Conservation (phyloP, 345 rosid genomes). For the Populus ilicifolia region DNA sequence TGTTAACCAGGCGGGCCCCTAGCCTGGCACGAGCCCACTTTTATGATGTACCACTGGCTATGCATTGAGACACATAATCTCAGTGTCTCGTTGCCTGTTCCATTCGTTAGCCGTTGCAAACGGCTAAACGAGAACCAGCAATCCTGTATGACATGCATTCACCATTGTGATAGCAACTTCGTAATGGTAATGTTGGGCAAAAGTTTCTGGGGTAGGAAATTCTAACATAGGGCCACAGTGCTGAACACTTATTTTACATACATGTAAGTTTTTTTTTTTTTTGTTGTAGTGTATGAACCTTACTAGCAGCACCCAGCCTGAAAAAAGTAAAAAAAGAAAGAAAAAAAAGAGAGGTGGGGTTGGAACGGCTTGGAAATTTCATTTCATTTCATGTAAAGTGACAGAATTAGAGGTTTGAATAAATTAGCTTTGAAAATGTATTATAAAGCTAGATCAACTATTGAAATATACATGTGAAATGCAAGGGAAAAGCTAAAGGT, state of each 20-base stretch:
- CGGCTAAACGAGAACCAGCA: no score
- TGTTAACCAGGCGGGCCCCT: no score
- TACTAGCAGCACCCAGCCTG: background rate
- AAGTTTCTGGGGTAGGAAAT: background rate
- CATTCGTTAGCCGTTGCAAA: no score
- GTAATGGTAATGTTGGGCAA: background rate
- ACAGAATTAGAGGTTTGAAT: background rate
- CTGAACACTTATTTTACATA: background rate
- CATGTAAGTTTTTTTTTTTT: background rate
- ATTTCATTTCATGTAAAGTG: background rate
- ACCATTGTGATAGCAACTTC: background rate
- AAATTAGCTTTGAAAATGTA: background rate
- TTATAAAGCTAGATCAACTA: background rate
- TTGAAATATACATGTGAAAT: background rate
- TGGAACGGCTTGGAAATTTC: background rate
- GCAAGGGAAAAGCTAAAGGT: conserved; percentile 20
- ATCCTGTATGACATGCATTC: no score
- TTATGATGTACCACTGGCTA: no score
- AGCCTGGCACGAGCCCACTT: no score
- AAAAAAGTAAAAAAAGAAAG: no score
- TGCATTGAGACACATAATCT: no score
- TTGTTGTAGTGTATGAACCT: no score
- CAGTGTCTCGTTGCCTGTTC: no score
- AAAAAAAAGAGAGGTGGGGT: background rate
- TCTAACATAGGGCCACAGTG: background rate